Evolutionary conservation across 2,329 filamentous ascomycete species (phyloP).

Genomic region (Aspergillus sojae): DNA sequence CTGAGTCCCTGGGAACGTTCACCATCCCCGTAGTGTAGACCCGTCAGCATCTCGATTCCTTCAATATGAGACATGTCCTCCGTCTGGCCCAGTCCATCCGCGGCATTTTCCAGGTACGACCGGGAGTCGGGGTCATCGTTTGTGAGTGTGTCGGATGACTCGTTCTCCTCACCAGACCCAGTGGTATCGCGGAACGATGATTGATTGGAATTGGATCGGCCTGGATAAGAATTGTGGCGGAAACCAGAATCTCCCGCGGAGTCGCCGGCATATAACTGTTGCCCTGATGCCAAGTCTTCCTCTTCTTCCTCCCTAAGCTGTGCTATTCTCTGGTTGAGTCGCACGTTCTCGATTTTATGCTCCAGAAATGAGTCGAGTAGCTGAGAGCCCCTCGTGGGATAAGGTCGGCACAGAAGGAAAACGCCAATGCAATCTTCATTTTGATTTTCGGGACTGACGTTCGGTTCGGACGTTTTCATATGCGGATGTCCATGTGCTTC

Average conservation of each 20-base stretch:
- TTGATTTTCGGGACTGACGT: constrained; percentile 59
- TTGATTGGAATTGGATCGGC: background rate
- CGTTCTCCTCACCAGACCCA: constrained; percentile 43
- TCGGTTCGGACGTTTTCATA: constrained; percentile 62
- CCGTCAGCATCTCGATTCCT: constrained; percentile 90
- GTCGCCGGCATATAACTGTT: constrained; percentile 58
- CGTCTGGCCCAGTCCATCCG: constrained; percentile 82
- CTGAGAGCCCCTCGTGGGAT: constrained; percentile 83
- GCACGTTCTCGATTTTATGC: constrained; percentile 95
- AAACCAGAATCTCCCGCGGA: constrained; percentile 34
- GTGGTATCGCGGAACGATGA: constrained; percentile 48
- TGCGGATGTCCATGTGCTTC: constrained; percentile 94
- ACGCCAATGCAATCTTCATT: constrained; percentile 80
- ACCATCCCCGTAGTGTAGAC: constrained; percentile 82
- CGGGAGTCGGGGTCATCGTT: constrained; percentile 43
- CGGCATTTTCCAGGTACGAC: constrained; percentile 72
- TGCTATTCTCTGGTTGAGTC: constrained; percentile 78
- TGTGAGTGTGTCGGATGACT: constrained; percentile 37
- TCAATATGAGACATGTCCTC: constrained; percentile 78
- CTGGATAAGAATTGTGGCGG: background rate
- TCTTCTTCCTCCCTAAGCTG: constrained; percentile 84
- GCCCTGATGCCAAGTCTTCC: constrained; percentile 71
- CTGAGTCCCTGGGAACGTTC: constrained; percentile 87
- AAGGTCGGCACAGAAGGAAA: constrained; percentile 89
- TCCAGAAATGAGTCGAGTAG: constrained; percentile 91